Evolutionary conservation across 495 filamentous ascomycete genomes (phyloP).

Genomic region (Lichenothelia convexa): DNA sequence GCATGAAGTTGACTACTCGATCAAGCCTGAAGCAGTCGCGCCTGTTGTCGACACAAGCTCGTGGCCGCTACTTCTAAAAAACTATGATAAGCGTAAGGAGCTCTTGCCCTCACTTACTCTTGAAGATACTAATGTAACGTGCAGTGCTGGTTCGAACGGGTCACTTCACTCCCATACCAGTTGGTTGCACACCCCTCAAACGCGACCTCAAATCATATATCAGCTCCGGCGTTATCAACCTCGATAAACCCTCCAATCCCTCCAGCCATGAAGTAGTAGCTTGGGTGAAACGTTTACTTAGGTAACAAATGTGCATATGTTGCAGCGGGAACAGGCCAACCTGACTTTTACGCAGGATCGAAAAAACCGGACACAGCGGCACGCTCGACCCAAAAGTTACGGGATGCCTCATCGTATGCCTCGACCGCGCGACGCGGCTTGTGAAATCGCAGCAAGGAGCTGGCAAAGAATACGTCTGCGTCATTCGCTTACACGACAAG

Average conservation of each 20-base stretch:
- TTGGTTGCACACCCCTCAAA: constrained; percentile 66
- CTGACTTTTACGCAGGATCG: constrained; percentile 37
- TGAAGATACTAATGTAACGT: neutral
- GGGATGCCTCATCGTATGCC: constrained; percentile 76
- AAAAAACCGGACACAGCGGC: constrained; percentile 95
- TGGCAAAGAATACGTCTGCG: constrained; percentile 76
- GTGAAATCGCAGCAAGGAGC: constrained; percentile 98
- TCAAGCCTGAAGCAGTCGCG: constrained; percentile 65
- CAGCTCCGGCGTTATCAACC: constrained; percentile 90
- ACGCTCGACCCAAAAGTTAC: constrained; percentile 92
- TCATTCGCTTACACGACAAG: constrained; percentile 82
- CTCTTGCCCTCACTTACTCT: neutral
- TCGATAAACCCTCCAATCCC: constrained; percentile 95
- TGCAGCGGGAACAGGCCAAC: neutral
- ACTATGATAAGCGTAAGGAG: constrained; percentile 59
- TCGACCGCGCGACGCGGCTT: constrained; percentile 86
- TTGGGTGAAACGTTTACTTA: constrained; percentile 93
- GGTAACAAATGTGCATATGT: constrained; percentile 29
- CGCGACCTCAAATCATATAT: constrained; percentile 92
- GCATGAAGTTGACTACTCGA: constrained; percentile 55
- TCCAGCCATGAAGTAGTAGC: constrained; percentile 96
- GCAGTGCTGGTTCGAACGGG: constrained; percentile 70
- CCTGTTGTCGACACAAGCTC: constrained; percentile 56
- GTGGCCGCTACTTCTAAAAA: constrained; percentile 84
- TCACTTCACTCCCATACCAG: constrained; percentile 86